Evolutionary conservation across 1,284 basidiomycete species (phyloP).

Genomic region (Pyrrhoderma lamaoense): DNA sequence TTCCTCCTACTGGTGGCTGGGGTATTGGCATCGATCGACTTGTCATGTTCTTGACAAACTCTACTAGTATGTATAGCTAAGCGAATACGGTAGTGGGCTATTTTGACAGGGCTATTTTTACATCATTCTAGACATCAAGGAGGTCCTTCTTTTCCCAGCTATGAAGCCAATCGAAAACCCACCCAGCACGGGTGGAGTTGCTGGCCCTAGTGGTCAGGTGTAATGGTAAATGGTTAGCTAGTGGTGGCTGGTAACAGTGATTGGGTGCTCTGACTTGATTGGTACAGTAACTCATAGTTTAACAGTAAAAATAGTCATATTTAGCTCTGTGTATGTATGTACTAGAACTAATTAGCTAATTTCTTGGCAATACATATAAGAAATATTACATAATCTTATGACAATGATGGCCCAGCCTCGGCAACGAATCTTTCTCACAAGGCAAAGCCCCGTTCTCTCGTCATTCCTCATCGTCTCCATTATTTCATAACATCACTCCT

Average conservation of each 20-base stretch:
- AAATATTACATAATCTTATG: no score
- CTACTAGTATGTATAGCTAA: slow-evolving; percentile 55
- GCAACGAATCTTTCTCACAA: no score
- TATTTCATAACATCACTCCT: neutral
- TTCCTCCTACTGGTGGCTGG: slow-evolving; percentile 97
- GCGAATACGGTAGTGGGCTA: neutral
- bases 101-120: neutral
- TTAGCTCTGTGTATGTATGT: no score
- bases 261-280: no score
- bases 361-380: no score
- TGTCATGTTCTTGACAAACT: slow-evolving; percentile 95
- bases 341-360: no score
- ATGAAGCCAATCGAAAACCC: slow-evolving; percentile 73
- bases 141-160: slow-evolving; percentile 83
- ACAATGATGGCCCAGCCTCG: no score
- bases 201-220: slow-evolving; percentile 24
- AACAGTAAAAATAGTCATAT: no score
- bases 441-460: neutral
- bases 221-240: no score
- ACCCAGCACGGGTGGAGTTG: slow-evolving; percentile 19
- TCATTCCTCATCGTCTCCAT: neutral
- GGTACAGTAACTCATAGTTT: no score
- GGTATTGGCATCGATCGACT: slow-evolving; percentile 90
- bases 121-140: slow-evolving; percentile 72
- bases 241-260: no score